A percentile compares a stretch with the other conserved stretches of the same genome.
These are phyloP conservation scores for Dryas octopetala DNA, from an alignment of 306 rosid species.

Conservation along the genomic window DNA sequence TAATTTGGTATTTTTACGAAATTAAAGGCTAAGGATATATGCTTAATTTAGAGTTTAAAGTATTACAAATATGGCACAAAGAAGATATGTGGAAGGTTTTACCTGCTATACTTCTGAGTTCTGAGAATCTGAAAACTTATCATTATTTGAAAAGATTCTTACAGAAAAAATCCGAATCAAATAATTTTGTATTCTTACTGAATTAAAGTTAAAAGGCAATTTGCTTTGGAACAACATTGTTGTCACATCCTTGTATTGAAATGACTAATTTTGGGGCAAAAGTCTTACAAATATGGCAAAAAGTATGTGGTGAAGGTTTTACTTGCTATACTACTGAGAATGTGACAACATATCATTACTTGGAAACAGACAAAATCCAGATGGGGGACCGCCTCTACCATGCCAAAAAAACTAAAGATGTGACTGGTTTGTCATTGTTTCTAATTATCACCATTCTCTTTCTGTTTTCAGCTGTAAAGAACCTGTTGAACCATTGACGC, in stretches of 20 bases:
- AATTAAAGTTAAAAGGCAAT: neutral
- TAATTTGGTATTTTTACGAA: neutral
- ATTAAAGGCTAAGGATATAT: neutral
- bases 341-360: neutral
- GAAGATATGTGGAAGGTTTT: neutral
- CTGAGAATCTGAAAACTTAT: too few relatives aligned
- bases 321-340: neutral
- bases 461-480: conserved; percentile 59
- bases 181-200: neutral
- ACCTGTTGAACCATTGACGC: conserved; percentile 57
- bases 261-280: neutral
- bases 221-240: neutral
- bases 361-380: conserved; percentile 5
- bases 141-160: too few relatives aligned
- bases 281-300: neutral
- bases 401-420: neutral
- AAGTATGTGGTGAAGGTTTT: neutral
- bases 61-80: neutral
- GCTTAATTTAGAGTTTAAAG: neutral
- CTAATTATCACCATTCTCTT: neutral
- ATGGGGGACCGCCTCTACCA: conserved; percentile 12
- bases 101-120: neutral
- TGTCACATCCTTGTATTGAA: neutral
- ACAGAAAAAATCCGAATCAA: too few relatives aligned
- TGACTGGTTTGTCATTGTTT: conserved; percentile 1